Conservation (phyloP, 1,284 basidiomycete species). For the Quambalaria eucalypti region DNA sequence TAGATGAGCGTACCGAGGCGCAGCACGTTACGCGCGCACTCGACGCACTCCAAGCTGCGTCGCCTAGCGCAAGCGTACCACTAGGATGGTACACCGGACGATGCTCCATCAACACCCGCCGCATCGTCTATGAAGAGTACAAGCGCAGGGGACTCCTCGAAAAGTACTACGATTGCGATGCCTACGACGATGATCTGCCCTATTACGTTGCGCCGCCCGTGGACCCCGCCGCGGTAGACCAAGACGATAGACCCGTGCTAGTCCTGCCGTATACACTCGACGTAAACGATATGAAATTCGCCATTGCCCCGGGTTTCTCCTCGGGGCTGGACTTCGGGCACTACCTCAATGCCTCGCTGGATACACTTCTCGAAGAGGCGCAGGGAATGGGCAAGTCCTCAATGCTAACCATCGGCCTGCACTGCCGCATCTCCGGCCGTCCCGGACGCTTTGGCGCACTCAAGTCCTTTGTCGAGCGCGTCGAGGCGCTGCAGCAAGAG, state of each 20-base stretch:
- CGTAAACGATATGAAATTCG: slow-evolving; percentile 48
- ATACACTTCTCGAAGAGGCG: slow-evolving; percentile 47
- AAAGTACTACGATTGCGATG: slow-evolving; percentile 39
- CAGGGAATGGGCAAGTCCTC: slow-evolving; percentile 37
- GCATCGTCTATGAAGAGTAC: slow-evolving; percentile 43
- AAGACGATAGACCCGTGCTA: slow-evolving; percentile 29
- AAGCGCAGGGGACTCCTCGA: slow-evolving; percentile 24
- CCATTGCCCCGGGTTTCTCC: slow-evolving; percentile 46
- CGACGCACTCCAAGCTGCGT: slow-evolving; percentile 39
- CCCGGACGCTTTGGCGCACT: slow-evolving; percentile 48
- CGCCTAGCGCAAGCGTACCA: slow-evolving; percentile 28
- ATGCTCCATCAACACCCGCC: slow-evolving; percentile 35
- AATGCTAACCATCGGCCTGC: slow-evolving; percentile 50
- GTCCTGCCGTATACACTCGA: slow-evolving; percentile 48
- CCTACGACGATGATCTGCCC: slow-evolving; percentile 49
- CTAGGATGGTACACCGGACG: slow-evolving; percentile 49
- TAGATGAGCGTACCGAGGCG: slow-evolving; percentile 42
- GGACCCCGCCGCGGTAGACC: slow-evolving; percentile 20
- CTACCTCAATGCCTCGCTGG: slow-evolving; percentile 49
- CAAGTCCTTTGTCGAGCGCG: slow-evolving; percentile 48
- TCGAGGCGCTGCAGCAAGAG: slow-evolving; percentile 25
- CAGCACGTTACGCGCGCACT: slow-evolving; percentile 43
- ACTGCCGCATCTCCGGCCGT: slow-evolving; percentile 49
- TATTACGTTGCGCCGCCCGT: slow-evolving; percentile 46
- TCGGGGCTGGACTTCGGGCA: slow-evolving; percentile 45